phyloP scores from a whole-genome alignment of 2,329 filamentous ascomycete species.

The Trichophyton rubrum region DNA sequence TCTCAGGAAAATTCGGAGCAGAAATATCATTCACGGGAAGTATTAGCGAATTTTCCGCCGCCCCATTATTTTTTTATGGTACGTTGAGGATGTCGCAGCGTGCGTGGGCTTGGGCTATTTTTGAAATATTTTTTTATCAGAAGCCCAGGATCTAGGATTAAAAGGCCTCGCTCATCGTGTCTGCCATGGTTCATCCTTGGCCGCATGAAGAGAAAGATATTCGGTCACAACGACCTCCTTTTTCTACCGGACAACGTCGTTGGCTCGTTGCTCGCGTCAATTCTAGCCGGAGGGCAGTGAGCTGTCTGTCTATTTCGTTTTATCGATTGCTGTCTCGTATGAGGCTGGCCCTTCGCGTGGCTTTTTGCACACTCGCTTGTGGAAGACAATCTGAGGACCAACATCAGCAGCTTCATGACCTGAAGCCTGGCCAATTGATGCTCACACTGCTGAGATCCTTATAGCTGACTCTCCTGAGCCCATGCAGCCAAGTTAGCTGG shows the following conservation, averaged over 20 bases:
- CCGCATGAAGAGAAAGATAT: not conserved
- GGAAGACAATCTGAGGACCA: not conserved
- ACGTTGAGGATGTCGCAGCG: not conserved
- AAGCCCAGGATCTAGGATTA: not conserved
- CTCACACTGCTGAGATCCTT: not conserved
- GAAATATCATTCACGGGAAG: not conserved
- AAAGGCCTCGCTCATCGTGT: not conserved
- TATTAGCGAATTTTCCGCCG: not conserved
- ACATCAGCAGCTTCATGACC: not conserved
- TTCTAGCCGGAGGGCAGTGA: not conserved
- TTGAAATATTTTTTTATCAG: not conserved
- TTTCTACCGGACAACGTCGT: not conserved
- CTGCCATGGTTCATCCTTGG: not conserved
- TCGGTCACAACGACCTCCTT: not conserved
- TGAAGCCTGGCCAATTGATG: not conserved
- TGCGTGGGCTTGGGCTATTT: not conserved
- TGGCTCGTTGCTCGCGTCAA: not conserved
- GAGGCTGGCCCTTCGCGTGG: not conserved
- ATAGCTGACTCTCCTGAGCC: not conserved
- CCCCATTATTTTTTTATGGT: not conserved
- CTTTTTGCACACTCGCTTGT: not conserved
- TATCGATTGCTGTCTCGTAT: not conserved
- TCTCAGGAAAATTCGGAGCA: not conserved
- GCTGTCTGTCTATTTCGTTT: not conserved
- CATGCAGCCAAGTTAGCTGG: not conserved